A percentile compares a stretch with the other conserved stretches of the same genome.
phyloP scores from a whole-genome alignment of 2,329 filamentous ascomycete genomes.

The Westerdykella ornata region DNA sequence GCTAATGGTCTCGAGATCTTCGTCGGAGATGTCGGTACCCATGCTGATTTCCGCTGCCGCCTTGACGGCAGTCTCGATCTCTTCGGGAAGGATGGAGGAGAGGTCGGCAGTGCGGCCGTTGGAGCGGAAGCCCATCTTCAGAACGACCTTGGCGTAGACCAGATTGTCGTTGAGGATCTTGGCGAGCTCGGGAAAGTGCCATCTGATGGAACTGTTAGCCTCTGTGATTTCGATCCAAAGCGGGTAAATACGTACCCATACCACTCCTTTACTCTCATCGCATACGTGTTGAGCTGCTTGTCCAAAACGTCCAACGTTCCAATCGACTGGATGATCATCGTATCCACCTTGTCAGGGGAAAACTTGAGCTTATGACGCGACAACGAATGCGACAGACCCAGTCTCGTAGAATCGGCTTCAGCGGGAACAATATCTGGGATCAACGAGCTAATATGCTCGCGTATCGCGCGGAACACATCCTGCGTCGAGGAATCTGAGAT shows the following conservation, averaged over 20 bases:
- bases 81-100: slow-evolving; percentile 81
- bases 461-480: slow-evolving; percentile 91
- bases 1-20: slow-evolving; percentile 90
- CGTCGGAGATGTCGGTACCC: slow-evolving; percentile 92
- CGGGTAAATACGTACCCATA: slow-evolving; percentile 55
- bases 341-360: slow-evolving; percentile 96
- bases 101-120: slow-evolving; percentile 71
- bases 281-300: slow-evolving; percentile 98
- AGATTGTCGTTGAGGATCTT: slow-evolving; percentile 89
- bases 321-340: slow-evolving; percentile 98
- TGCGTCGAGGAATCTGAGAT: slow-evolving; percentile 75
- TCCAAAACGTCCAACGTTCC: slow-evolving; percentile 84
- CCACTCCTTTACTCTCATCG: slow-evolving; percentile 99
- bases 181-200: slow-evolving; percentile 98
- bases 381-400: slow-evolving; percentile 94
- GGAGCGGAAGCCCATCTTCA: slow-evolving; percentile 81
- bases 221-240: slow-evolving; percentile 47
- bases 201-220: slow-evolving; percentile 35
- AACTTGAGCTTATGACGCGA: slow-evolving; percentile 95
- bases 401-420: slow-evolving; percentile 87
- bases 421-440: slow-evolving; percentile 80
- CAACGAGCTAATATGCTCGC: slow-evolving; percentile 79
- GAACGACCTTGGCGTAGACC: slow-evolving; percentile 81
- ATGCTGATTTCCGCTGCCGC: slow-evolving; percentile 93
- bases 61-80: slow-evolving; percentile 88